phyloP scores from a whole-genome alignment of 1,284 basidiomycete species.

The Lentinus polychrous region DNA sequence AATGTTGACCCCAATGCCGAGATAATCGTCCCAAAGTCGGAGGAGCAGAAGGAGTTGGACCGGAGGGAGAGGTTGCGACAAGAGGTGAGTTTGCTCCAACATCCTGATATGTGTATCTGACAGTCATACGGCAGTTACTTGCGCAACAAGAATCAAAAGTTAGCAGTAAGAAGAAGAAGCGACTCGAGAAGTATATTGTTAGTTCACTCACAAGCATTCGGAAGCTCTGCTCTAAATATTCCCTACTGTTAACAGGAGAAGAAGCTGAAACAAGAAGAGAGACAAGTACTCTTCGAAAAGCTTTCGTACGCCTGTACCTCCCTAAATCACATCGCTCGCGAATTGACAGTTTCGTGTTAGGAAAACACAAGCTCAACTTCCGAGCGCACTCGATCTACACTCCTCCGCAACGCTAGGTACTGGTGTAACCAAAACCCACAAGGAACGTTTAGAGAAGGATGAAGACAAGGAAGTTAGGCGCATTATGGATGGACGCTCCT shows the following conservation, averaged over 20 bases:
- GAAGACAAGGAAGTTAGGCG: conserved; percentile 58
- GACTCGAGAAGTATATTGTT: conserved; percentile 82
- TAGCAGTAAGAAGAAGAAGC: conserved; percentile 73
- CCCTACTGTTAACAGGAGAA: conserved; percentile 51
- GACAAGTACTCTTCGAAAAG: conserved; percentile 65
- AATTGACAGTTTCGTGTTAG: conserved; percentile 33
- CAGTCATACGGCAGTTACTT: conserved; percentile 27
- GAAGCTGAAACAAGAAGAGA: conserved; percentile 81
- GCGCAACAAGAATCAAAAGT: conserved; percentile 65
- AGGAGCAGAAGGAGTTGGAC: conserved; percentile 55
- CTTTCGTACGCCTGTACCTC: conserved; percentile 50
- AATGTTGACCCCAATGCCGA: conserved; percentile 49
- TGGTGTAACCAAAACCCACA: conserved; percentile 52
- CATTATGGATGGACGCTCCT: conserved; percentile 35
- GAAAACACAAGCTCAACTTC: conserved; percentile 63
- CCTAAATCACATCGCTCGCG: conserved; percentile 13
- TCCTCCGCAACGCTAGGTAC: conserved; percentile 78
- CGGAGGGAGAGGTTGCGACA: conserved; percentile 51
- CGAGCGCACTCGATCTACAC: conserved; percentile 51
- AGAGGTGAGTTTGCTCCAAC: conserved; percentile 56
- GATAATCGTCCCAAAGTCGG: conserved; percentile 50
- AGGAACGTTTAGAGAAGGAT: conserved; percentile 46
- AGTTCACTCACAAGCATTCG: conserved; percentile 15
- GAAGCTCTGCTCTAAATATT: not conserved
- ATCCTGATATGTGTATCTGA: not conserved